Evolutionary conservation across 2,329 filamentous ascomycete species (phyloP), one percentile per base, ranked within the genome.

Genomic region (Colletotrichum camelliae): DNA sequence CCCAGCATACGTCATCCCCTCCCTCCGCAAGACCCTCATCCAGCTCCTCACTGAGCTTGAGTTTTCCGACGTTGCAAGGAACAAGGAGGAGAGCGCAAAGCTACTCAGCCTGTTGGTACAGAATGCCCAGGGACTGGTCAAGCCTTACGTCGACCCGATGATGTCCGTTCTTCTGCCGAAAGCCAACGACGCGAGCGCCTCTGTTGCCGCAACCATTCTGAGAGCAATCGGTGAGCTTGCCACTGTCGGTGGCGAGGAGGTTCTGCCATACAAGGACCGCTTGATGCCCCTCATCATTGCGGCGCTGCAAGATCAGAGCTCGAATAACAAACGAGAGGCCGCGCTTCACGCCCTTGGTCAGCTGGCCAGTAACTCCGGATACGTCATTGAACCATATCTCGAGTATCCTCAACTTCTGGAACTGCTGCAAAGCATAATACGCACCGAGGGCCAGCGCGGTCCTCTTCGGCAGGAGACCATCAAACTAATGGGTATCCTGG

Each of bases 91-190:
- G 84, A 98, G 96, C 80, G 96, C 97, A 12, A 96, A 96, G 82
- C 88, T 99, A 4, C 93, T 99, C 77, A 98, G 96, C 79, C 91
- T 98, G 72, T 91, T 99, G 52, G 96, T 98, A 9, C 94, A 96
- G 77, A 97, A 98, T 81, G 96, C 97, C 0, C 96, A 97, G 76
- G 94, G 94, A 70, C 90, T 99, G 15, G 98, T 99, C 82, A 96
- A 96, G 83, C 96, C 97, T 4, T 98, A 98, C 80, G 97, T 99
- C 61, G 96, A 98, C 81, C 96, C 97, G 2, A 98, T 99, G 91
- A 95, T 98, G 70, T 94, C 94, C 15, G 96, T 98, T 2, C 90
- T 99, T n/a, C 88, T 99, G 4, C 97, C 97, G 1, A 98, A 98
- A 83, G 95, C 96, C 7, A 93, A 91, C 72, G 97, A 99, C 82